Base-by-base conservation (phyloP, 306 rosid species). In the Amphicarpaea edgeworthii region DNA sequence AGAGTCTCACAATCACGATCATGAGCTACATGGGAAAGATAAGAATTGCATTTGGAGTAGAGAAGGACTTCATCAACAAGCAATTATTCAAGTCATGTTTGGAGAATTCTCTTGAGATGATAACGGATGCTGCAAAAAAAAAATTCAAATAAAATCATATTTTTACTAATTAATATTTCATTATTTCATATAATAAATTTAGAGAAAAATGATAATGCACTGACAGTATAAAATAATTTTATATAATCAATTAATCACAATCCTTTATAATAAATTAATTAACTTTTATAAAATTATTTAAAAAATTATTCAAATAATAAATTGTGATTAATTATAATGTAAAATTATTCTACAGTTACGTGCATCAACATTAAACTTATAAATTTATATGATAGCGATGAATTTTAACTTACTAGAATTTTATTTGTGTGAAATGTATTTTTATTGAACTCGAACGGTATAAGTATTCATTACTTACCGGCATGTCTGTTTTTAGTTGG, bases 1-100 rank as follows among this genome's bases (percentile, higher is more conserved):
- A 85, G 85, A 82, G 86, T 77, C 62, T 85, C 15, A 72, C 78
- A 8, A 68, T 83, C 51, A 75, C 83, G 16, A 77, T 85, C 43
- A 73, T 77, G 78, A 85, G 85, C 72, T 83, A 85, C 55, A 84
- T 78, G 86, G 88, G 75, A 50, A 70, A 82, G 43, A 12, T 90
- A 66, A 80, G 88, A 63, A 69, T 90, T 80, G 78, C 87, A 10
- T 72, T 84, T 34, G 83, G 83, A 17, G 23, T 71, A 11, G 90
- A 90, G 55, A 85, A 86, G 43, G 87, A 67, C 19, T 59, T 84
- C 62, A 80, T 90, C 0, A 84, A 85, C 75, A 54, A 74, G 15
- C 61, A 80, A 11, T 84, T 78, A 37, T 62, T 87, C 30, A 80
- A 80, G 71, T 77, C 85, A 8, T 78, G 86, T 54, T 65, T 85